These are phyloP conservation scores for Pichia eremophila DNA, from an alignment of 805 yeast species.

Conservation along the genomic window DNA sequence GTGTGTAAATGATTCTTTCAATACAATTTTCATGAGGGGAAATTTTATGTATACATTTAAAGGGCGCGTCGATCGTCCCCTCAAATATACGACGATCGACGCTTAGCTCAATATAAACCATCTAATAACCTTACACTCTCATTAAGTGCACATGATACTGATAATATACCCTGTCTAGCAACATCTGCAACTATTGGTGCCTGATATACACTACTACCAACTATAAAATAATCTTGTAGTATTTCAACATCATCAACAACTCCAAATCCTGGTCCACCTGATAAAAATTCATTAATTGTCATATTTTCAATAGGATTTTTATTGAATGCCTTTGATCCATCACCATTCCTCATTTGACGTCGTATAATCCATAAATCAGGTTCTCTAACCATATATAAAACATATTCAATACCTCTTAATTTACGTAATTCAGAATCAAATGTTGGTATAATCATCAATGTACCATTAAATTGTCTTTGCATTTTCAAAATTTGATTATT, in stretches of 20 bases:
- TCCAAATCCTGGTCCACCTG: constrained; percentile 67
- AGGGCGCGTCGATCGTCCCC: too few relatives aligned
- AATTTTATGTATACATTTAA: too few relatives aligned
- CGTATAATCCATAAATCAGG: constrained; percentile 91
- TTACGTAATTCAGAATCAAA: constrained; percentile 47
- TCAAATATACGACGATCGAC: neutral
- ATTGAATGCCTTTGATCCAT: constrained; percentile 13
- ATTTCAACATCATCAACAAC: constrained; percentile 42
- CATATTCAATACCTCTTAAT: constrained; percentile 82
- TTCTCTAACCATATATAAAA: constrained; percentile 63
- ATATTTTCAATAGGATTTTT: constrained; percentile 16
- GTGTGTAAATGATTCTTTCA: too few relatives aligned
- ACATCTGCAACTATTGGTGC: constrained; percentile 72
- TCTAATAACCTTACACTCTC: neutral
- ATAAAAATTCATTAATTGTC: constrained; percentile 72
- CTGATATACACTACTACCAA: constrained; percentile 89
- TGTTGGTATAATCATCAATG: constrained; percentile 23
- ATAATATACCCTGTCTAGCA: constrained; percentile 21
- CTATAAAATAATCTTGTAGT: constrained; percentile 72
- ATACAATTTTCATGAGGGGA: too few relatives aligned
- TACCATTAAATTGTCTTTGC: constrained; percentile 53
- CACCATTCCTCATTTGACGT: constrained; percentile 60
- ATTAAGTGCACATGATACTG: neutral
- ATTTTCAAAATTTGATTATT: constrained; percentile 90
- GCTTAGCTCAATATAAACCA: neutral